Percentiles rank a stretch among this genome's conserved stretches.
Evolutionary conservation across 495 filamentous ascomycete species (phyloP).

Genomic region (Penicillium argentinense): DNA sequence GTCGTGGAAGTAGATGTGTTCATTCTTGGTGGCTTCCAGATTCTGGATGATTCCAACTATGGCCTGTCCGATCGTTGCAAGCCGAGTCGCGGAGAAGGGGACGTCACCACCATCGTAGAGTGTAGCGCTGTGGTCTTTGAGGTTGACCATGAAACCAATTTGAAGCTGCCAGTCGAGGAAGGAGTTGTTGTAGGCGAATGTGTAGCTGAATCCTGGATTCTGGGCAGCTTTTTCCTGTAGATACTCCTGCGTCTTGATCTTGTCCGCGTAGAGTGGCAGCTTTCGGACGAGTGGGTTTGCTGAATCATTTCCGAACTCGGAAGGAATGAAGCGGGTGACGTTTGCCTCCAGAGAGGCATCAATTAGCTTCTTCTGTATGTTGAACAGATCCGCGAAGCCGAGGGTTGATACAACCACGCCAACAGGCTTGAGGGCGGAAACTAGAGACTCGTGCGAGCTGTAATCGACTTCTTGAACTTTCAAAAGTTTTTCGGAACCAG

Average conservation of each 20-base stretch:
- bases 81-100: conserved; percentile 25
- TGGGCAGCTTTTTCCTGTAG: neutral
- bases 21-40: conserved; percentile 31
- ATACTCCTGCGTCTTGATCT: neutral
- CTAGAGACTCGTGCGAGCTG: conserved; percentile 13
- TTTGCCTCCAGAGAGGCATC: conserved; percentile 52
- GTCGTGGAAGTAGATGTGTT: conserved; percentile 25
- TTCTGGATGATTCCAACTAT: conserved; percentile 30
- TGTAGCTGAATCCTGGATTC: conserved; percentile 2
- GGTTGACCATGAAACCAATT: neutral
- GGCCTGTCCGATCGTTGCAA: conserved; percentile 26
- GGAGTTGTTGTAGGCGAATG: neutral
- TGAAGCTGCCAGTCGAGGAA: neutral
- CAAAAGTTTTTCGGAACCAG: conserved; percentile 16
- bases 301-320: conserved; percentile 36
- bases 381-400: too few relatives aligned
- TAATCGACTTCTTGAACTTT: conserved; percentile 20
- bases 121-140: neutral
- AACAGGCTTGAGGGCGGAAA: conserved; percentile 19
- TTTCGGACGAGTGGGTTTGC: neutral
- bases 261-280: conserved; percentile 3
- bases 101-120: conserved; percentile 27
- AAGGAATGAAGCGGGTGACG: conserved; percentile 55
- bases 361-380: conserved; percentile 42
- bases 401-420: conserved; percentile 19